These are phyloP conservation scores for Erodium chrysanthum DNA, from an alignment of 441 rosid species.

Conservation along the genomic window DNA sequence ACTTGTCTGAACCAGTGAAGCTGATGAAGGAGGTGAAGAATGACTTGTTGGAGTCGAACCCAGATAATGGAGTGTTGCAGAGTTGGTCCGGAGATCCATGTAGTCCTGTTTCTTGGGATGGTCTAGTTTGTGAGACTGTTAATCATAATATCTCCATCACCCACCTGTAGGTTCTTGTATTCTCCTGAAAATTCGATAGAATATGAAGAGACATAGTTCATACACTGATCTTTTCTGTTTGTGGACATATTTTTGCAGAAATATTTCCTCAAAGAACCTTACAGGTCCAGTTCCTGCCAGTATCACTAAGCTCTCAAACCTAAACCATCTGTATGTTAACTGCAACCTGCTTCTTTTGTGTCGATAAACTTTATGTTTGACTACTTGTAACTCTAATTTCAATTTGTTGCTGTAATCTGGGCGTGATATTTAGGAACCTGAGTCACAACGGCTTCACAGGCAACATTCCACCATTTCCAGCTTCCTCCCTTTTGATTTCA, in stretches of 20 bases:
- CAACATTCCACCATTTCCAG: constrained; percentile 33
- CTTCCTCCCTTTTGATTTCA: constrained; percentile 36
- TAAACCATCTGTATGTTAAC: constrained; percentile 40
- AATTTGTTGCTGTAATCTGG: background rate
- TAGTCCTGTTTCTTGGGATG: constrained; percentile 41
- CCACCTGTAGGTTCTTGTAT: constrained; percentile 35
- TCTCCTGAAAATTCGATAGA: constrained; percentile 1
- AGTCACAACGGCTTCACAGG: constrained; percentile 45
- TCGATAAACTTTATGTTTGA: constrained; percentile 5
- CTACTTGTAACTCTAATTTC: background rate
- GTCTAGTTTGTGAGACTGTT: constrained; percentile 31
- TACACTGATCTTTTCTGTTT: background rate
- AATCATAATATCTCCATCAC: constrained; percentile 31
- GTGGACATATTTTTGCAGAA: constrained; percentile 26
- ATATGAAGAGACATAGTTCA: background rate
- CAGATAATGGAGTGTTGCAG: constrained; percentile 23
- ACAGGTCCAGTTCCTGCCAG: constrained; percentile 33
- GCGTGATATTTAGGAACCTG: constrained; percentile 33
- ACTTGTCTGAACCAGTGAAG: constrained; percentile 27
- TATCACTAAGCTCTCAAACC: constrained; percentile 28
- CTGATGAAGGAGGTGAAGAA: constrained; percentile 27
- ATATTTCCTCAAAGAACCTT: constrained; percentile 33
- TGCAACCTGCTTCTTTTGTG: constrained; percentile 3
- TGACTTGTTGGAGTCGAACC: constrained; percentile 30
- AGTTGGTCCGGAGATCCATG: constrained; percentile 72